phyloP scores from a whole-genome alignment of 371 early-diverging fungal species.

The Saksenaea oblongispora region DNA sequence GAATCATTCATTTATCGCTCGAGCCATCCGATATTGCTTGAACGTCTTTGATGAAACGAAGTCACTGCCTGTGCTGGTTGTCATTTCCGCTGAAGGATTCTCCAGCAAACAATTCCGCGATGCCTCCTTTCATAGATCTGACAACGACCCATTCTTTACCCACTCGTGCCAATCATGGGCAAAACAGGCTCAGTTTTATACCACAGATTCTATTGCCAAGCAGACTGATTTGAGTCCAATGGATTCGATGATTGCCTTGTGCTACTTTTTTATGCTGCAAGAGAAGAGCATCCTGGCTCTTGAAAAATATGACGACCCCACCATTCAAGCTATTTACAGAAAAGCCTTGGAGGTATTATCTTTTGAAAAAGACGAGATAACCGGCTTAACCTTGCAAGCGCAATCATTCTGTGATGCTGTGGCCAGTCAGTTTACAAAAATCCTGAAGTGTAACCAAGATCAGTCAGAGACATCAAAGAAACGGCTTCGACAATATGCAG shows the following conservation, averaged over 20 bases:
- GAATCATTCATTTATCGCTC: not conserved
- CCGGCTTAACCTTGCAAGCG: not conserved
- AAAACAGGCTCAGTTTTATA: conserved; percentile 15
- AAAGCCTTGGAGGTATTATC: not conserved
- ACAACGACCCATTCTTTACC: not conserved
- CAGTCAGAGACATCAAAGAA: conserved; percentile 5
- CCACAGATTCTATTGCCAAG: conserved; percentile 16
- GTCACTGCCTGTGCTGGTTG: not conserved
- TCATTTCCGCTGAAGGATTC: not conserved
- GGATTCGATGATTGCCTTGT: conserved; percentile 11
- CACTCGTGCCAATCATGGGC: conserved; percentile 7
- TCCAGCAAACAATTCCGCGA: not conserved
- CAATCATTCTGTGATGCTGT: conserved; percentile 10
- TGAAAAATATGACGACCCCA: conserved; percentile 16
- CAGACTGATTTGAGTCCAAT: conserved; percentile 14
- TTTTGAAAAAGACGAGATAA: not conserved
- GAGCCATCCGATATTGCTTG: not conserved
- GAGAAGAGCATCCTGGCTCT: not conserved
- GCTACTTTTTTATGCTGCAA: conserved; percentile 14
- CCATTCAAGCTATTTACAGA: not conserved
- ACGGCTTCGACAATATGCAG: conserved; percentile 12
- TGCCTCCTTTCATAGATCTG: not conserved
- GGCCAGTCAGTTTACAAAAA: conserved; percentile 7
- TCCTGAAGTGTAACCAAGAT: conserved; percentile 9
- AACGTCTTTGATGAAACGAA: not conserved